Percentiles rank a stretch among this genome's conserved stretches.
phyloP scores from a whole-genome alignment of 2,329 filamentous ascomycete species.

The Cladosporium austrohemisphaericum region DNA sequence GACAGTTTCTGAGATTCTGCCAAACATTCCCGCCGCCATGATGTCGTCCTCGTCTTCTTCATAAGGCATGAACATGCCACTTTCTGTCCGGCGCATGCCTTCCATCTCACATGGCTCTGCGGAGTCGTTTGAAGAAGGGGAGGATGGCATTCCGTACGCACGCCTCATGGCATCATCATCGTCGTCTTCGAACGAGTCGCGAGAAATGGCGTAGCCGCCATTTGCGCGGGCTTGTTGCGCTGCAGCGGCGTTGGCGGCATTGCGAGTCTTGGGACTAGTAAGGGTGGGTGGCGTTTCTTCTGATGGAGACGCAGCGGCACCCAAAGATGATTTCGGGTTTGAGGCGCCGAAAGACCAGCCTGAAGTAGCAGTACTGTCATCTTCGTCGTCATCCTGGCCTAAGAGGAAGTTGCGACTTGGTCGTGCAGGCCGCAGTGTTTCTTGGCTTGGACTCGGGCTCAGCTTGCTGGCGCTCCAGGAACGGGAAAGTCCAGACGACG shows the following conservation, averaged over 20 bases:
- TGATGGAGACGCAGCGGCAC: conserved; percentile 19
- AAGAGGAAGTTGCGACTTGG: conserved; percentile 64
- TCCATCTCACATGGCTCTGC: conserved; percentile 55
- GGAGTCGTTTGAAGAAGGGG: conserved; percentile 19
- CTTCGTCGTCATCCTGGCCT: conserved; percentile 33
- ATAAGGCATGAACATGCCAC: conserved; percentile 88
- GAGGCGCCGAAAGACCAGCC: conserved; percentile 34
- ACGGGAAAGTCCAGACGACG: conserved; percentile 16
- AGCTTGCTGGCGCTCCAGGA: conserved; percentile 27
- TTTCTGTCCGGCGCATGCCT: conserved; percentile 70
- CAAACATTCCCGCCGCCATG: conserved; percentile 60
- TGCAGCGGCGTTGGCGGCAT: conserved; percentile 10
- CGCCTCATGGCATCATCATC: conserved; percentile 43
- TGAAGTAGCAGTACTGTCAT: conserved; percentile 19
- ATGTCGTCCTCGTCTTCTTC: conserved; percentile 66
- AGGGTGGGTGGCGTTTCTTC: conserved; percentile 10
- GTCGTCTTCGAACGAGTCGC: conserved; percentile 46
- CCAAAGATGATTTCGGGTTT: conserved; percentile 32
- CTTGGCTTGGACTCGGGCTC: conserved; percentile 75
- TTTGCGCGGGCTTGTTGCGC: conserved; percentile 4
- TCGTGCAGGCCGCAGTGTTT: conserved; percentile 71
- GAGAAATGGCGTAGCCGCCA: conserved; percentile 9
- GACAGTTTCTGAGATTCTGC: conserved; percentile 74
- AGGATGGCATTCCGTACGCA: conserved; percentile 35
- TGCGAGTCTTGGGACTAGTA: not conserved